These are phyloP conservation scores for Blastobotrys peoriensis DNA, from an alignment of 805 yeast species.

Conservation along the genomic window DNA sequence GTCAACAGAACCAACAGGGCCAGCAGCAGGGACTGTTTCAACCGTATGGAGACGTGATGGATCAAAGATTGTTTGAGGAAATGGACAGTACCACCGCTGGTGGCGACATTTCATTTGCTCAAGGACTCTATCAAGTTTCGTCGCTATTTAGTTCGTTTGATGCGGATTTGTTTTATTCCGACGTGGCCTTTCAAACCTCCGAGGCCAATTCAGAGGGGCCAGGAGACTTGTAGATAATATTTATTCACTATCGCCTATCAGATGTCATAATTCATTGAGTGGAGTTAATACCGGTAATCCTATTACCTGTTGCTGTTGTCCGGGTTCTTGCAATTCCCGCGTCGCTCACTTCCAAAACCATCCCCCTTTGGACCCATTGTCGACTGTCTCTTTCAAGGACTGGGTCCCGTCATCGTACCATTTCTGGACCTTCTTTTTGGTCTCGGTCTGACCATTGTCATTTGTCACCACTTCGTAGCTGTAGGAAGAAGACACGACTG, in stretches of 20 bases:
- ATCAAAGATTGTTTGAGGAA: background rate
- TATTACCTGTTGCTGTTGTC: background rate
- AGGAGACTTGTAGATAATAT: no score
- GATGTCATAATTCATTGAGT: background rate
- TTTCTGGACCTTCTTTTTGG: slow-evolving; percentile 26
- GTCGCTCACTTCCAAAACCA: background rate
- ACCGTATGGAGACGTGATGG: background rate
- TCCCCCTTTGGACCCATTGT: background rate
- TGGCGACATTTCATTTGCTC: background rate
- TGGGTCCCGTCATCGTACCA: slow-evolving; percentile 29
- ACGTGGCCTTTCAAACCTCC: background rate
- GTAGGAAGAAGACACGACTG: slow-evolving; percentile 21
- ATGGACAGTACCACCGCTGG: background rate
- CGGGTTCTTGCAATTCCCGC: background rate
- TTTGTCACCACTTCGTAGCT: slow-evolving; percentile 23
- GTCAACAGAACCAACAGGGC: no score
- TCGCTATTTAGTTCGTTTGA: background rate
- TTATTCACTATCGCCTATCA: no score
- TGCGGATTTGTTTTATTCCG: background rate
- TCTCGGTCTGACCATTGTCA: slow-evolving; percentile 27
- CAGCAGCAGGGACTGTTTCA: no score
- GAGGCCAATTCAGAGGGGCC: no score
- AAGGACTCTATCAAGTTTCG: background rate
- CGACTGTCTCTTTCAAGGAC: background rate
- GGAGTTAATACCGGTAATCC: background rate